Percentiles rank a stretch among this genome's conserved stretches.
phyloP scores from a whole-genome alignment of 257 asterid species.

The Salvia splendens region DNA sequence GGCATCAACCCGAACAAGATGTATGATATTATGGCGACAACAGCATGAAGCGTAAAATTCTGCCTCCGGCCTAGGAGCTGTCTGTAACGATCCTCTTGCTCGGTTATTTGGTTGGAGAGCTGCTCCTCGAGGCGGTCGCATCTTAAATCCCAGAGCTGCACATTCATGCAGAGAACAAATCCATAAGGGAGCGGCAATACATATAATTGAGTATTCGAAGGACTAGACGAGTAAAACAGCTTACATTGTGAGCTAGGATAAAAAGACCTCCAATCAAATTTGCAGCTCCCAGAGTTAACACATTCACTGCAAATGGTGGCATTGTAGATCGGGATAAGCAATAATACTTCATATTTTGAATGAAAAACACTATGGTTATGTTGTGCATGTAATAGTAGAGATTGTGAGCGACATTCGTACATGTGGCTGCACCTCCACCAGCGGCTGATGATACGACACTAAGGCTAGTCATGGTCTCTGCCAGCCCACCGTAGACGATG shows the following conservation, averaged over 20 bases:
- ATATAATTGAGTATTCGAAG: too few relatives aligned
- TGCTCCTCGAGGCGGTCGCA: constrained; percentile 38
- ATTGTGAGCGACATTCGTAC: constrained; percentile 46
- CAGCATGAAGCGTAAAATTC: constrained; percentile 61
- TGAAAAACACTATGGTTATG: too few relatives aligned
- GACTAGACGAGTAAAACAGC: constrained; percentile 23
- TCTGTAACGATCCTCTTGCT: constrained; percentile 58
- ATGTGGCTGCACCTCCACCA: constrained; percentile 69
- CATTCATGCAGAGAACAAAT: neutral
- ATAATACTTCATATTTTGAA: too few relatives aligned
- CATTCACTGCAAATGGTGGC: constrained; percentile 53
- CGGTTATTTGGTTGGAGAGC: constrained; percentile 40
- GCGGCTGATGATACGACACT: constrained; percentile 81
- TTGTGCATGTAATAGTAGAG: too few relatives aligned
- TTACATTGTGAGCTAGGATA: constrained; percentile 71
- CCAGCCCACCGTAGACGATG: constrained; percentile 76
- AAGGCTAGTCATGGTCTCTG: constrained; percentile 70
- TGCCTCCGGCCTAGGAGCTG: constrained; percentile 66
- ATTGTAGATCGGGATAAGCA: neutral
- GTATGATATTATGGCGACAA: constrained; percentile 58
- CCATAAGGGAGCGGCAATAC: too few relatives aligned
- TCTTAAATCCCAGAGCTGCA: constrained; percentile 79
- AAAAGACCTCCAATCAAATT: constrained; percentile 82
- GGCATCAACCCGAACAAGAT: constrained; percentile 66
- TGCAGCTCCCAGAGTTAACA: constrained; percentile 73